These are phyloP conservation scores for Hordeum vulgare DNA, from an alignment of 176 grass and related monocot species.

Conservation along the genomic window DNA sequence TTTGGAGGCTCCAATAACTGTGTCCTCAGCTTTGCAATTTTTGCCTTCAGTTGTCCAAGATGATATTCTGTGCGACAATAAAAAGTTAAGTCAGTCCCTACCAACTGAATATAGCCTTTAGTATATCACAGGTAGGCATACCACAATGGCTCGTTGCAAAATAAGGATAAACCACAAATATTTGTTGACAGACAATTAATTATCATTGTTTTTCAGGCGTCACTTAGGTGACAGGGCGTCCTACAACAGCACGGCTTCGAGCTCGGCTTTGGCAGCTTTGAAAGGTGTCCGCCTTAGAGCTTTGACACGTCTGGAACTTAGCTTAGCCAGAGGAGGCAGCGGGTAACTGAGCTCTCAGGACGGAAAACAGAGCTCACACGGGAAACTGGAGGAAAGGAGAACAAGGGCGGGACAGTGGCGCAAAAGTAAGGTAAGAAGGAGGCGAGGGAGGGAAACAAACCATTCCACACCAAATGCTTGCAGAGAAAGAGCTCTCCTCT, in stretches of 20 bases:
- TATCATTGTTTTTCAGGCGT: neutral
- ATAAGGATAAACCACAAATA: neutral
- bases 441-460: neutral
- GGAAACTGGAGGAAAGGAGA: neutral
- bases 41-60: slow-evolving; percentile 97
- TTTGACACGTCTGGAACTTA: neutral
- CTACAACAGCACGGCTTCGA: neutral
- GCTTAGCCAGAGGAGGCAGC: neutral
- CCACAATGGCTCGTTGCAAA: neutral
- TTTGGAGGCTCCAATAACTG: slow-evolving; percentile 98
- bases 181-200: neutral
- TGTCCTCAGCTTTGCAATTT: slow-evolving; percentile 95
- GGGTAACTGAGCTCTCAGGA: neutral
- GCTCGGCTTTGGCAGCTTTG: neutral
- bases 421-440: neutral
- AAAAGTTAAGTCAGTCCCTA: slow-evolving; percentile 15
- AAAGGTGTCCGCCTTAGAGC: neutral
- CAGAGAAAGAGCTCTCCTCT: neutral
- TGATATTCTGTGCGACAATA: slow-evolving; percentile 67
- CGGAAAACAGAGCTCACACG: neutral
- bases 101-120: neutral
- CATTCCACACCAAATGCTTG: neutral
- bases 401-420: neutral
- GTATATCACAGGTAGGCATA: neutral
- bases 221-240: neutral